Conservation (phyloP, 164 flowering plant species). For the Aristolochia californica region DNA sequence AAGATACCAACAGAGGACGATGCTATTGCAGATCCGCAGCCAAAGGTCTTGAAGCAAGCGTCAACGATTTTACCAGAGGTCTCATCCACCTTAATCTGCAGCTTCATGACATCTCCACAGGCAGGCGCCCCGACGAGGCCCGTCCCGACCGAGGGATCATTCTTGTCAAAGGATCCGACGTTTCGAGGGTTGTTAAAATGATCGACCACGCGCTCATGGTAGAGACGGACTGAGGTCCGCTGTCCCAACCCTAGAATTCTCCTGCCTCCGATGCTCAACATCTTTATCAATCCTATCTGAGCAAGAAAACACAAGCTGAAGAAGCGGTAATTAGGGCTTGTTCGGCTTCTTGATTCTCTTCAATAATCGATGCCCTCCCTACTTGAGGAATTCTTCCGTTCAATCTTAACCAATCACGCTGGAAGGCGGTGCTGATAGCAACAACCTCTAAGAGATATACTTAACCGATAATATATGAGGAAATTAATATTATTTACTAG, state of each 20-base stretch:
- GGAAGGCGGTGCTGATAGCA: too few species aligned
- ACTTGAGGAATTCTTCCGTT: too few species aligned
- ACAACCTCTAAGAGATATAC: too few species aligned
- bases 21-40: slow-evolving; percentile 67
- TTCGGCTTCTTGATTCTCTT: too few species aligned
- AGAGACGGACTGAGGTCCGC: slow-evolving; percentile 26
- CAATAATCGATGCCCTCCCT: too few species aligned
- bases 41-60: slow-evolving; percentile 89
- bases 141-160: slow-evolving; percentile 84
- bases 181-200: slow-evolving; percentile 94
- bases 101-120: slow-evolving; percentile 98
- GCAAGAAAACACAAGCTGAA: too few species aligned
- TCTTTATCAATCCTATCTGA: slow-evolving; percentile 4
- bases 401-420: too few species aligned
- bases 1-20: slow-evolving; percentile 55
- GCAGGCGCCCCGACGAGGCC: slow-evolving; percentile 99
- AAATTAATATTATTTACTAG: too few species aligned
- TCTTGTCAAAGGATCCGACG: slow-evolving; percentile 94
- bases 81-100: slow-evolving; percentile 84
- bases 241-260: slow-evolving; percentile 22
- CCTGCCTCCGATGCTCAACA: slow-evolving; percentile 20
- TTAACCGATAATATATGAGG: too few species aligned
- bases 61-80: slow-evolving; percentile 68
- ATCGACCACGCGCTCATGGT: slow-evolving; percentile 93
- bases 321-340: too few species aligned